Conservation (phyloP, 768 basidiomycete genomes). For the Mycena sanguinolenta region DNA sequence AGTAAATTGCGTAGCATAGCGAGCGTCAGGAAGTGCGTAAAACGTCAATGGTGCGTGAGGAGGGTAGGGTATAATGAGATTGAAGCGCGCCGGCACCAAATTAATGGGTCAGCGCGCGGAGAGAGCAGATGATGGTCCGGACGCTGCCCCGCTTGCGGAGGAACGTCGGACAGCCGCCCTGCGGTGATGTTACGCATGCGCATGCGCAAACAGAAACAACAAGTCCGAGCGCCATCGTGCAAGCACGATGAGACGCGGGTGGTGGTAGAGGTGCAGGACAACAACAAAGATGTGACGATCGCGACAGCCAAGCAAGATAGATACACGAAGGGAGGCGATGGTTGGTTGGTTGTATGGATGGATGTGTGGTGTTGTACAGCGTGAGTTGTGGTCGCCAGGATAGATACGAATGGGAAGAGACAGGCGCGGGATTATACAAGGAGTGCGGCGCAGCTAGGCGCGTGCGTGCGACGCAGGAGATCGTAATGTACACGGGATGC, state of each 20-base stretch:
- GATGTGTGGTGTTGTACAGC: conserved; percentile 31
- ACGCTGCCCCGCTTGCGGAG: background rate
- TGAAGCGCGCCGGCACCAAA: background rate
- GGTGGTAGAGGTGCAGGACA: background rate
- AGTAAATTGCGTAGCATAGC: conserved; percentile 12
- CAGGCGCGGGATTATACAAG: conserved; percentile 18
- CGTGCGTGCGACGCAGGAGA: background rate
- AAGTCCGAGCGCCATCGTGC: background rate
- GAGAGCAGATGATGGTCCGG: conserved; percentile 14
- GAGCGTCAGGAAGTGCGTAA: conserved; percentile 9
- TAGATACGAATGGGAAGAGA: conserved; percentile 2
- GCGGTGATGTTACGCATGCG: conserved; percentile 8
- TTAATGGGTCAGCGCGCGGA: background rate
- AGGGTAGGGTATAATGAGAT: conserved; percentile 14
- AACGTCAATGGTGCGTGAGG: conserved; percentile 17
- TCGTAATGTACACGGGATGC: conserved; percentile 6
- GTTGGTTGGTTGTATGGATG: background rate
- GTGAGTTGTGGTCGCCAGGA: conserved; percentile 29
- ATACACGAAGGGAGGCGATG: conserved; percentile 2
- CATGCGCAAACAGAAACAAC: conserved; percentile 7
- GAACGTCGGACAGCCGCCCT: conserved; percentile 18
- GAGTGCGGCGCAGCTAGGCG: conserved; percentile 20
- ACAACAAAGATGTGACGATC: conserved; percentile 7
- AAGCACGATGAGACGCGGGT: background rate
- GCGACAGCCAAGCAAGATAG: background rate